Percentiles rank a stretch among this genome's conserved stretches.
Evolutionary conservation across 1,284 basidiomycete genomes (phyloP).

Genomic region (Tilletia walkeri): DNA sequence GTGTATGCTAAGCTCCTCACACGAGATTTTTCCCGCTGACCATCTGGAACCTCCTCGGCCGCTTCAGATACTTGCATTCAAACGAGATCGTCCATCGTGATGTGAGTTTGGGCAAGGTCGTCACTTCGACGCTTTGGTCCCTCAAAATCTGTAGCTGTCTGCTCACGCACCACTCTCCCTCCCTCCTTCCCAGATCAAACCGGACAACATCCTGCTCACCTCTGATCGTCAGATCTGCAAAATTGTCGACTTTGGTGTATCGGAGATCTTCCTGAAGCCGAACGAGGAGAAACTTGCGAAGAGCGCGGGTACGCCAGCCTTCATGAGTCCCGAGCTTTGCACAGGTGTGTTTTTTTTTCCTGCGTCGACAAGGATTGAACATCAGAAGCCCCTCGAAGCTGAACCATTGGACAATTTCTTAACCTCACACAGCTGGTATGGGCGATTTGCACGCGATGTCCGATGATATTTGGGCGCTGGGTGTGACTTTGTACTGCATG

Average conservation of each 20-base stretch:
- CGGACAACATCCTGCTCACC: conserved; percentile 62
- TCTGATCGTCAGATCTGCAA: conserved; percentile 60
- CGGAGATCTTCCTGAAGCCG: conserved; percentile 60
- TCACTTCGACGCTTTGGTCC: neutral
- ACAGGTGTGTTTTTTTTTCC: conserved; percentile 22
- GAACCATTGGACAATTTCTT: neutral
- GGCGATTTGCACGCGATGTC: conserved; percentile 58
- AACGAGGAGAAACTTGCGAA: conserved; percentile 59
- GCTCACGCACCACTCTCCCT: too few species aligned
- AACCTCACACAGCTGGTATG: conserved; percentile 25
- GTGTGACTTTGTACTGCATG: conserved; percentile 64
- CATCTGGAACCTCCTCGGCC: neutral
- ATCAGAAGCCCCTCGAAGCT: neutral
- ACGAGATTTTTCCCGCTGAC: neutral
- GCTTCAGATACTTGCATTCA: conserved; percentile 59
- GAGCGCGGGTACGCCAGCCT: conserved; percentile 62
- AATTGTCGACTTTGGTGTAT: conserved; percentile 64
- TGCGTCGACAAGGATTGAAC: neutral
- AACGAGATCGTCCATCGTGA: conserved; percentile 62
- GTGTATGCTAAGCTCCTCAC: neutral
- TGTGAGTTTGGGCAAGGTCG: conserved; percentile 35
- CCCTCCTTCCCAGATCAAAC: conserved; percentile 57
- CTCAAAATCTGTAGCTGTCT: neutral
- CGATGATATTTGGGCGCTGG: conserved; percentile 63
- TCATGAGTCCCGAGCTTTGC: conserved; percentile 62